These are phyloP conservation scores for Linderniella brevidens DNA, from an alignment of 257 asterid genomes.

Conservation along the genomic window DNA sequence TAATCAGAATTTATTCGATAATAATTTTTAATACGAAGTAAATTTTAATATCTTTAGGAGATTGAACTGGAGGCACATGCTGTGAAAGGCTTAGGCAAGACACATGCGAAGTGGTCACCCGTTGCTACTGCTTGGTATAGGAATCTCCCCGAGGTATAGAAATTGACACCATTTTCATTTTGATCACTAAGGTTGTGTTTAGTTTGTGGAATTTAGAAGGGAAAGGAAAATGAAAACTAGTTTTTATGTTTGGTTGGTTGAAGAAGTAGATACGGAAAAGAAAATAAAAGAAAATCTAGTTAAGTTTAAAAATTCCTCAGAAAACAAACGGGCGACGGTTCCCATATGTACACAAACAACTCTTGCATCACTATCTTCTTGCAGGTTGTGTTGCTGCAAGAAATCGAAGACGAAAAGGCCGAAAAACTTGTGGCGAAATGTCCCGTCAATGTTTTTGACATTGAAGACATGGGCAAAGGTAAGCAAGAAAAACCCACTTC, in stretches of 20 bases:
- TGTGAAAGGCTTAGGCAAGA: slow-evolving; percentile 87
- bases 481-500: not conserved
- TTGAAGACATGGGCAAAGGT: slow-evolving; percentile 79
- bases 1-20: too few species aligned
- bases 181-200: too few species aligned
- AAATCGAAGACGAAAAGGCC: slow-evolving; percentile 56
- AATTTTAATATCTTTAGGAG: slow-evolving; percentile 33
- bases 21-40: too few species aligned
- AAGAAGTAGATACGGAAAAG: too few species aligned
- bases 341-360: not conserved
- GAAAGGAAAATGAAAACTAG: too few species aligned
- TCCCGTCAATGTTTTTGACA: slow-evolving; percentile 78
- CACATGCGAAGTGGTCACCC: slow-evolving; percentile 98
- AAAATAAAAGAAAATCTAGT: too few species aligned
- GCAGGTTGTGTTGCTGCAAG: slow-evolving; percentile 63
- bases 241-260: too few species aligned
- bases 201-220: too few species aligned
- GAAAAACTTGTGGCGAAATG: slow-evolving; percentile 73
- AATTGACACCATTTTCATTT: not conserved
- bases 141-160: slow-evolving; percentile 87
- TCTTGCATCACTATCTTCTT: not conserved
- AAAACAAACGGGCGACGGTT: not conserved
- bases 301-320: not conserved
- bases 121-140: slow-evolving; percentile 98
- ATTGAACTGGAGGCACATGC: slow-evolving; percentile 97